These are phyloP conservation scores for Fusarium piperis DNA, from an alignment of 2,329 filamentous ascomycete species.

Conservation along the genomic window DNA sequence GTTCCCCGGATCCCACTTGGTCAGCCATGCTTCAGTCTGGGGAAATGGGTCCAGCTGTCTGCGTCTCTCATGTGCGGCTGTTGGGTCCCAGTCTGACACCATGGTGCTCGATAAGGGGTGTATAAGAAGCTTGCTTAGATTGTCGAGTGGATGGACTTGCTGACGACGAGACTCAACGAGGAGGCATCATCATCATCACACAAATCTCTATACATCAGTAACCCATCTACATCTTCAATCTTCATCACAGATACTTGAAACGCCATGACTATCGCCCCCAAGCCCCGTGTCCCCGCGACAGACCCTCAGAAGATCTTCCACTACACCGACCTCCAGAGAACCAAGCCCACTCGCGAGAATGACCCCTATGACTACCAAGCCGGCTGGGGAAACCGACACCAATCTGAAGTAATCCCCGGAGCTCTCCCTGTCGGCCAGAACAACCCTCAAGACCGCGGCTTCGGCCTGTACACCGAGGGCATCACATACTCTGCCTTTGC, in stretches of 20 bases:
- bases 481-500: slow-evolving; percentile 29
- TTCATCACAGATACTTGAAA: background rate
- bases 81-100: background rate
- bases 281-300: background rate
- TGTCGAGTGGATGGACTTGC: background rate
- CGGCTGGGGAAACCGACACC: slow-evolving; percentile 19
- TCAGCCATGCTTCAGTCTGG: background rate
- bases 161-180: background rate
- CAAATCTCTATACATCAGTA: background rate
- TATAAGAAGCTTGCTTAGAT: background rate
- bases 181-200: background rate
- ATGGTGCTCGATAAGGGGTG: background rate
- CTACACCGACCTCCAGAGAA: slow-evolving; percentile 22
- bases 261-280: background rate
- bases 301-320: slow-evolving; percentile 23
- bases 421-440: slow-evolving; percentile 12
- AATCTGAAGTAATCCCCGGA: slow-evolving; percentile 21
- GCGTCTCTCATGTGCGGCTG: background rate
- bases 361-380: slow-evolving; percentile 19
- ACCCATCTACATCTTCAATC: background rate
- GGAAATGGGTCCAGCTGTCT: background rate
- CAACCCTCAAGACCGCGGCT: slow-evolving; percentile 17
- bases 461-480: slow-evolving; percentile 24
- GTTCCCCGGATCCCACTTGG: background rate
- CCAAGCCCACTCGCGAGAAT: slow-evolving; percentile 20